A percentile compares a stretch with the other conserved stretches of the same genome.
phyloP scores from a whole-genome alignment of 1,139 yeast genomes.

The Geotrichum phurueaensis region DNA sequence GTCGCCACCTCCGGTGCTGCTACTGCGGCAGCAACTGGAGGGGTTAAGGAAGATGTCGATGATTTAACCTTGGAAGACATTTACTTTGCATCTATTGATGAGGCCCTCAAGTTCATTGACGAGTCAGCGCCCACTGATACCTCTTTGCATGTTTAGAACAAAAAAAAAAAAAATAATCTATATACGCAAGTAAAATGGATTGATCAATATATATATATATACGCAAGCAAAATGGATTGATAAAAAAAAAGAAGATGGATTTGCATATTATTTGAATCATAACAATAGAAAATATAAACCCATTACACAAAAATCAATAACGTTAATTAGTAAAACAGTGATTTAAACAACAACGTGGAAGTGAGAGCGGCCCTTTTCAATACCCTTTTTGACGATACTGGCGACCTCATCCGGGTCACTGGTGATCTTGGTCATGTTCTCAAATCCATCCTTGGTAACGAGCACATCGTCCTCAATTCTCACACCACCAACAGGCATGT shows the following conservation, averaged over 20 bases:
- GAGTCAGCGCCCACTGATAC: neutral
- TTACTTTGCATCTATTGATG: conserved; percentile 35
- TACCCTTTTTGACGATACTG: conserved; percentile 65
- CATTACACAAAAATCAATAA: too few species aligned
- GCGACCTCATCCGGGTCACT: conserved; percentile 80
- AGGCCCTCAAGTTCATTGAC: conserved; percentile 33
- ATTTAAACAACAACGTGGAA: conserved; percentile 52
- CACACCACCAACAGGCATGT: conserved; percentile 89
- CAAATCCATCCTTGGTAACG: conserved; percentile 69
- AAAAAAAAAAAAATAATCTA: neutral
- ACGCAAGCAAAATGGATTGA: too few species aligned
- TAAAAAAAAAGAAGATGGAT: too few species aligned
- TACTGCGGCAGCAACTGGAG: conserved; percentile 15
- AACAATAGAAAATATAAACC: too few species aligned
- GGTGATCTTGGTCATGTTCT: conserved; percentile 75
- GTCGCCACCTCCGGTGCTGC: conserved; percentile 13
- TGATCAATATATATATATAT: too few species aligned
- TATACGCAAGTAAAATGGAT: too few species aligned
- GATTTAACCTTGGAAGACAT: conserved; percentile 18
- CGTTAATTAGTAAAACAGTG: neutral
- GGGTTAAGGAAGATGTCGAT: neutral
- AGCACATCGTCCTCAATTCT: conserved; percentile 91
- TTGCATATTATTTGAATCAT: too few species aligned
- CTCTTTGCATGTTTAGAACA: neutral
- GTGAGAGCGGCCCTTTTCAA: conserved; percentile 53